Evolutionary conservation across 345 rosid species (phyloP).

Genomic region (Corchorus capsularis): DNA sequence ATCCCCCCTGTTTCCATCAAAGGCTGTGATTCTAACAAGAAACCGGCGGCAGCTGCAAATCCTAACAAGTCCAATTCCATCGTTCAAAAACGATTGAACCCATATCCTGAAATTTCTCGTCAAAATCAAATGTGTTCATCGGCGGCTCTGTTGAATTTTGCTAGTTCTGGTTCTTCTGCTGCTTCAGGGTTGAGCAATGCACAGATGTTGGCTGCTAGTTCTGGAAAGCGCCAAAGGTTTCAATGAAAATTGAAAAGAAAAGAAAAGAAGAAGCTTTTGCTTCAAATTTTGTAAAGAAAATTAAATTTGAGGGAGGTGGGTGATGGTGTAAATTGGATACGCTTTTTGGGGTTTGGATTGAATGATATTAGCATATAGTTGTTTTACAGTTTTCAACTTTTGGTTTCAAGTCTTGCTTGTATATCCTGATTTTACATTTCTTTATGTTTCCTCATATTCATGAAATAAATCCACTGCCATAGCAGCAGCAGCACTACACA

Average conservation of each 20-base stretch:
- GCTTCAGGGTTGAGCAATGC: conserved; percentile 32
- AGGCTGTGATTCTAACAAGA: conserved; percentile 24
- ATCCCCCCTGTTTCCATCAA: conserved; percentile 56
- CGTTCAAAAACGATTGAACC: conserved; percentile 21
- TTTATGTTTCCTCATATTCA: not conserved
- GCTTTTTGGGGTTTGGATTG: conserved; percentile 20
- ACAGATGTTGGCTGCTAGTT: conserved; percentile 28
- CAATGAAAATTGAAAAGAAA: conserved; percentile 33
- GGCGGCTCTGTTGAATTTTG: conserved; percentile 53
- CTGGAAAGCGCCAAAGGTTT: conserved; percentile 62
- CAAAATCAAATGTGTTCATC: conserved; percentile 52
- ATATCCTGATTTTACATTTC: conserved; percentile 1
- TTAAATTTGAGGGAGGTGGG: conserved; percentile 8
- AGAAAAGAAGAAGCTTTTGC: not conserved
- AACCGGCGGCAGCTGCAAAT: conserved; percentile 12
- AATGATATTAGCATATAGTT: conserved; percentile 23
- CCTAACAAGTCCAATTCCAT: conserved; percentile 3
- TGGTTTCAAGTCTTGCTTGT: not conserved
- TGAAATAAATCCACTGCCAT: not conserved
- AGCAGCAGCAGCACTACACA: no score
- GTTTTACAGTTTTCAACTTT: not conserved
- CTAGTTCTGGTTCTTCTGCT: conserved; percentile 39
- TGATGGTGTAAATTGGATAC: conserved; percentile 39
- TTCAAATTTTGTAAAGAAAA: conserved; percentile 21
- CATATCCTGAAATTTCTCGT: conserved; percentile 26